phyloP scores from a whole-genome alignment of 2,329 filamentous ascomycete species.

The Neofusicoccum sp. region DNA sequence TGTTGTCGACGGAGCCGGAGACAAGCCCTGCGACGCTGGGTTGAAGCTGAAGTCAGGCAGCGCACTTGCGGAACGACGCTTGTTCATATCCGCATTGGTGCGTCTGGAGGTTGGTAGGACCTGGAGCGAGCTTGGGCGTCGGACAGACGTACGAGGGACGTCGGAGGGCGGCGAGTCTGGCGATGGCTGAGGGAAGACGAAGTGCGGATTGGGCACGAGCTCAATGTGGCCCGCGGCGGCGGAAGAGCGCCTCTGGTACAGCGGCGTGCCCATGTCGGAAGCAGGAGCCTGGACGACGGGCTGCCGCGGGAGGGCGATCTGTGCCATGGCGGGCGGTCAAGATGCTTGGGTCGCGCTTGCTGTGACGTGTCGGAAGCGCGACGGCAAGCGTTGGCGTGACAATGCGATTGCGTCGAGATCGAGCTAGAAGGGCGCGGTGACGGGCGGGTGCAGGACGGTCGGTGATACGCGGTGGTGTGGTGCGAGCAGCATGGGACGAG shows the following conservation, averaged over 20 bases:
- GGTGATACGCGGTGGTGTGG: constrained; percentile 16
- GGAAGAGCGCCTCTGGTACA: constrained; percentile 18
- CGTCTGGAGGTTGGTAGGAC: constrained; percentile 36
- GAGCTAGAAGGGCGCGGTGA: not conserved
- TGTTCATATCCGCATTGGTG: constrained; percentile 33
- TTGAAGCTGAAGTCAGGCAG: constrained; percentile 55
- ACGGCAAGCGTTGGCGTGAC: constrained; percentile 10
- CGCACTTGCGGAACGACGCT: constrained; percentile 46
- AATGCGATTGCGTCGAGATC: constrained; percentile 9
- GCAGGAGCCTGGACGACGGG: constrained; percentile 37
- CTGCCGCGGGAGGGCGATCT: constrained; percentile 44
- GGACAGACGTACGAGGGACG: constrained; percentile 36
- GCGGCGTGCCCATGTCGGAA: constrained; percentile 27
- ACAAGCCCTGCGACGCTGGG: constrained; percentile 34
- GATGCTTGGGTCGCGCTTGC: constrained; percentile 6
- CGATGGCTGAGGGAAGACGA: constrained; percentile 50
- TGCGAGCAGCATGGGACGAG: constrained; percentile 14
- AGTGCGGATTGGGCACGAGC: constrained; percentile 51
- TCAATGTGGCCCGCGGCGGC: constrained; percentile 42
- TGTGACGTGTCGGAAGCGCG: constrained; percentile 10
- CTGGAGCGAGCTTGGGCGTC: constrained; percentile 42
- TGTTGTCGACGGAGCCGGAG: constrained; percentile 27
- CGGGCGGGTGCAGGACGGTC: constrained; percentile 16
- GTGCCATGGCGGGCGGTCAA: constrained; percentile 35
- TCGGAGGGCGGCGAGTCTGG: constrained; percentile 32